Conservation (phyloP, 2,329 filamentous ascomycete species). For the Cladosporium oxysporum region DNA sequence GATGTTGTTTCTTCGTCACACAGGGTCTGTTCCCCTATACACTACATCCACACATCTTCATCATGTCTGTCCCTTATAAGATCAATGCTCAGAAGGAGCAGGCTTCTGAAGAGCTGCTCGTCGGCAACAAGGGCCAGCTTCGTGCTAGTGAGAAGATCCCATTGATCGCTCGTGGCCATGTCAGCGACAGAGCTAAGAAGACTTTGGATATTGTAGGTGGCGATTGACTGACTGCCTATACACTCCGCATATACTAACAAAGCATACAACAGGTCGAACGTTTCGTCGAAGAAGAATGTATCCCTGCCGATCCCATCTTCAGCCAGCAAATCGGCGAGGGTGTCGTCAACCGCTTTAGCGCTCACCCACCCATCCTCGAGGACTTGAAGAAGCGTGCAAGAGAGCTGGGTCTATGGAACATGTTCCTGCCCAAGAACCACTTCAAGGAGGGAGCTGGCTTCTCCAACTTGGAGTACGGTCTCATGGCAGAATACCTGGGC, state of each 20-base stretch:
- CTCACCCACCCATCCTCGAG: constrained; percentile 79
- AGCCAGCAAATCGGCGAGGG: constrained; percentile 77
- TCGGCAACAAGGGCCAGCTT: constrained; percentile 34
- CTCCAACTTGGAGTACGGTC: constrained; percentile 91
- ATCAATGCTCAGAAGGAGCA: constrained; percentile 33
- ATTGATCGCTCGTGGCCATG: constrained; percentile 60
- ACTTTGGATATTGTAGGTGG: constrained; percentile 69
- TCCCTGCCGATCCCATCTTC: constrained; percentile 74
- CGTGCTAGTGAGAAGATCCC: constrained; percentile 59
- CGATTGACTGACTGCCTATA: no score
- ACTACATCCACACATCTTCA: constrained; percentile 11
- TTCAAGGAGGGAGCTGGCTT: constrained; percentile 95
- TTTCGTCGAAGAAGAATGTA: constrained; percentile 93
- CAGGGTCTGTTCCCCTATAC: constrained; percentile 1
- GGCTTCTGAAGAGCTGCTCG: constrained; percentile 37
- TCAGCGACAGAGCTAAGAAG: constrained; percentile 82
- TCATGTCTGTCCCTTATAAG: constrained; percentile 41
- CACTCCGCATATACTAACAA: not conserved
- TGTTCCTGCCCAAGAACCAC: constrained; percentile 94
- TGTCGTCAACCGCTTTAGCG: constrained; percentile 70
- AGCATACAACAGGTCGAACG: constrained; percentile 68
- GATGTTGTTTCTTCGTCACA: constrained; percentile 14
- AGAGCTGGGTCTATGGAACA: constrained; percentile 90
- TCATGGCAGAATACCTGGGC: constrained; percentile 96
- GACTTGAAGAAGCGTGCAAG: constrained; percentile 83